These are phyloP conservation scores for Allomyces javanicus DNA, from an alignment of 192 early-diverging fungal genomes.

Conservation along the genomic window DNA sequence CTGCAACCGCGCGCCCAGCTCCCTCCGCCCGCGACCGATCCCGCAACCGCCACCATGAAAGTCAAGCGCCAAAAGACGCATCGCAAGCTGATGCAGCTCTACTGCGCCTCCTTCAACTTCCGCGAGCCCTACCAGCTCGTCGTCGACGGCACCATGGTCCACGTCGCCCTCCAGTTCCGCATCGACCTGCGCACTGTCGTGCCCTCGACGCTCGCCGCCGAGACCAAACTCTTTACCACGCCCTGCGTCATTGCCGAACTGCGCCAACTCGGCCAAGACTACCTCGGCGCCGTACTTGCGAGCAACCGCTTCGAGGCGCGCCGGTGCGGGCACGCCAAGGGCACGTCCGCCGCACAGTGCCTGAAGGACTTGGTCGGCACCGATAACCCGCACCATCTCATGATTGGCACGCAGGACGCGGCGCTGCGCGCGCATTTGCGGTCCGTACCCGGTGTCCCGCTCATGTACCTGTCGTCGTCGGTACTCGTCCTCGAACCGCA, in stretches of 20 bases:
- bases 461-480: slow-evolving; percentile 62
- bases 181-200: not conserved
- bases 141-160: not conserved
- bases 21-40: too few species aligned
- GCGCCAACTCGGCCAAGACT: slow-evolving; percentile 39
- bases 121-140: slow-evolving; percentile 80
- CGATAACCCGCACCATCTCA: slow-evolving; percentile 63
- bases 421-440: slow-evolving; percentile 40
- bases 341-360: slow-evolving; percentile 43
- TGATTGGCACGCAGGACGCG: slow-evolving; percentile 62
- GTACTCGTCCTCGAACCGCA: slow-evolving; percentile 67
- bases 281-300: slow-evolving; percentile 27
- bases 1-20: too few species aligned
- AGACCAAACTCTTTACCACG: slow-evolving; percentile 27
- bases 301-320: slow-evolving; percentile 57
- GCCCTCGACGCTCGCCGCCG: not conserved
- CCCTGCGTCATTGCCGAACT: slow-evolving; percentile 56
- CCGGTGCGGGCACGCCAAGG: slow-evolving; percentile 51
- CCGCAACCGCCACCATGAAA: slow-evolving; percentile 32
- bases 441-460: slow-evolving; percentile 56
- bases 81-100: slow-evolving; percentile 63
- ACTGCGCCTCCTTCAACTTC: slow-evolving; percentile 63
- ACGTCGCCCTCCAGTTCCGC: not conserved
- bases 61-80: slow-evolving; percentile 63
- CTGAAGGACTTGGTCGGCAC: slow-evolving; percentile 50